phyloP scores from a whole-genome alignment of 75 land plant species.

The Pinus albicaulis region DNA sequence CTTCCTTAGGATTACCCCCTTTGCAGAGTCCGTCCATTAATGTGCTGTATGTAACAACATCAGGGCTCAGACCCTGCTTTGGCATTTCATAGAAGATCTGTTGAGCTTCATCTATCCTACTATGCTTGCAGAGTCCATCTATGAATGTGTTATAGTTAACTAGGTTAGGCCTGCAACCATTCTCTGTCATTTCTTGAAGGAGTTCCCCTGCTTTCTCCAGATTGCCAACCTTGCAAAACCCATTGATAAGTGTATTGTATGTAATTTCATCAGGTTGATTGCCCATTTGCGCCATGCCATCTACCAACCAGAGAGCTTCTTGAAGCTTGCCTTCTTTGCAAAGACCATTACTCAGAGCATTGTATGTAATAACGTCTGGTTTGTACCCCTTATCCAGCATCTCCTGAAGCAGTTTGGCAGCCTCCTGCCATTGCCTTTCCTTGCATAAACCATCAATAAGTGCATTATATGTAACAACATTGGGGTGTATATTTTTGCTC shows the following conservation, averaged over 20 bases:
- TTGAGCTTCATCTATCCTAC: conserved; percentile 1
- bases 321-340: neutral
- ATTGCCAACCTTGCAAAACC: conserved; percentile 17
- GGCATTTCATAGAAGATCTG: no score
- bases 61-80: no score
- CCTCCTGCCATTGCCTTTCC: conserved; percentile 10
- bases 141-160: conserved; percentile 21
- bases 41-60: no score
- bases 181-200: conserved; percentile 14
- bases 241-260: conserved; percentile 67
- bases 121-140: conserved; percentile 14
- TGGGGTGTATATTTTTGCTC: no score
- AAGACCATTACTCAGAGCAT: conserved; percentile 3
- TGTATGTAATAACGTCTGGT: conserved; percentile 1
- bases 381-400: conserved; percentile 40
- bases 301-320: conserved; percentile 22
- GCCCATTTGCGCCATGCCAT: conserved; percentile 41
- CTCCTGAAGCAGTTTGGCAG: conserved; percentile 26
- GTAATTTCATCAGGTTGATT: conserved; percentile 58
- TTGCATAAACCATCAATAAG: no score
- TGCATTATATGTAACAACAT: no score
- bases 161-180: conserved; percentile 11
- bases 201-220: conserved; percentile 21
- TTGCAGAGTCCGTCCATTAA: no score
- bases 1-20: no score